These are phyloP conservation scores for Pseudopithomyces maydicus DNA, from an alignment of 2,329 filamentous ascomycete genomes.

Conservation along the genomic window DNA sequence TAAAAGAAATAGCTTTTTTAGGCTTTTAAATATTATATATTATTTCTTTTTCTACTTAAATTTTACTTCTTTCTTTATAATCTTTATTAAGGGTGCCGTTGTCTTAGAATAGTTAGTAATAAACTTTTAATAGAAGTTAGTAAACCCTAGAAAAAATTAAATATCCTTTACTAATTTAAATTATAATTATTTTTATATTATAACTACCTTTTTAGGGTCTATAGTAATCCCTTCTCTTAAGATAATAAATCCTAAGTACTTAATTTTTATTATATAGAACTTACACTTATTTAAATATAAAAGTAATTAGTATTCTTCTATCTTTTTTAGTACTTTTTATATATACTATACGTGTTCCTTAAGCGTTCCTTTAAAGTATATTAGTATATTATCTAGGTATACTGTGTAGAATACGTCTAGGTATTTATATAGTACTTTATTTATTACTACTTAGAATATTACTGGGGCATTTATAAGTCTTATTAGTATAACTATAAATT, in stretches of 20 bases:
- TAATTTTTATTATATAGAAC: not conserved
- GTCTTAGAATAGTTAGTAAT: not conserved
- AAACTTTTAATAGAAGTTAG: not conserved
- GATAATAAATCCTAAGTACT: not conserved
- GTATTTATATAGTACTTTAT: not conserved
- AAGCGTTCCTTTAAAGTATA: not conserved
- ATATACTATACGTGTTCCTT: not conserved
- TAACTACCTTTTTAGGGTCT: not conserved
- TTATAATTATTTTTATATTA: not conserved
- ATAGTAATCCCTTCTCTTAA: not conserved
- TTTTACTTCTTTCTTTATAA: not conserved
- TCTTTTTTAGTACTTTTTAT: not conserved
- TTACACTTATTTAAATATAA: not conserved
- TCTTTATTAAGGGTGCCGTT: not conserved
- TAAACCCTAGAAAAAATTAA: not conserved
- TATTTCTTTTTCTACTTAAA: not conserved
- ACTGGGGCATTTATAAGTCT: not conserved
- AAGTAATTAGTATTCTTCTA: not conserved
- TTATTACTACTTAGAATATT: not conserved
- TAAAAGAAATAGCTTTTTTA: too few relatives aligned
- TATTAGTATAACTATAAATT: not conserved
- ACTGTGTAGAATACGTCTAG: not conserved
- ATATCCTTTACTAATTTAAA: not conserved
- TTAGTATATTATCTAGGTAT: not conserved
- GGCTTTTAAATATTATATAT: too few relatives aligned